Percentiles rank a stretch among this genome's conserved stretches.
These are phyloP conservation scores for Takashimella tepidaria DNA, from an alignment of 1,284 basidiomycete species.

Conservation along the genomic window DNA sequence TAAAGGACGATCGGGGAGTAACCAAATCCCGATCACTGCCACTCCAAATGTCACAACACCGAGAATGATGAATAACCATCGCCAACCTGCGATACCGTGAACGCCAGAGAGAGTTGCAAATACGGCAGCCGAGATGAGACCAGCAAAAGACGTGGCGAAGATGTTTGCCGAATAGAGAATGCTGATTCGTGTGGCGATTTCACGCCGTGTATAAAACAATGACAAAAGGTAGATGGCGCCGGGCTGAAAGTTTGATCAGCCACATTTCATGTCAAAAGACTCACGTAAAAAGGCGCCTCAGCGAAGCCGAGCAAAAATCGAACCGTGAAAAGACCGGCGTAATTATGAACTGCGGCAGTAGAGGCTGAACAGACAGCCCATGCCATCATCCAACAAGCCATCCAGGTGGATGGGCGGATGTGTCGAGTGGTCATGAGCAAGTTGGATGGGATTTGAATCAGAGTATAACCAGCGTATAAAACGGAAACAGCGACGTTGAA, in stretches of 20 bases:
- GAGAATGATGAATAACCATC: slow-evolving; percentile 23
- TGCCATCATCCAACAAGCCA: slow-evolving; percentile 29
- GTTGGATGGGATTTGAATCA: slow-evolving; percentile 40
- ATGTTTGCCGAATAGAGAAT: slow-evolving; percentile 34
- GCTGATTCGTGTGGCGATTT: slow-evolving; percentile 40
- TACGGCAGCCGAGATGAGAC: slow-evolving; percentile 20
- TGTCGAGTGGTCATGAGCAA: slow-evolving; percentile 36
- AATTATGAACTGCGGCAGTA: slow-evolving; percentile 26
- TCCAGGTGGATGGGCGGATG: slow-evolving; percentile 32
- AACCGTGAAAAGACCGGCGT: slow-evolving; percentile 27
- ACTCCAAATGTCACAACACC: slow-evolving; percentile 14
- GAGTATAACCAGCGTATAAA: slow-evolving; percentile 42
- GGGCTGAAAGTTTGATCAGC: slow-evolving; percentile 31
- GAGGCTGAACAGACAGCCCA: slow-evolving; percentile 20
- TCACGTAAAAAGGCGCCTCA: slow-evolving; percentile 21
- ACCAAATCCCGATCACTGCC: slow-evolving; percentile 9
- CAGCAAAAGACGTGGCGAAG: slow-evolving; percentile 20
- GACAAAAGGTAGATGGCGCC: slow-evolving; percentile 43
- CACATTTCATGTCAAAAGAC: neutral
- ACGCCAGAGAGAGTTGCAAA: slow-evolving; percentile 14
- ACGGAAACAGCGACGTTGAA: slow-evolving; percentile 40
- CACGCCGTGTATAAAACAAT: slow-evolving; percentile 41
- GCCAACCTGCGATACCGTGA: slow-evolving; percentile 20
- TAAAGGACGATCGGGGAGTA: slow-evolving; percentile 15
- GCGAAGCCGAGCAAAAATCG: slow-evolving; percentile 42